Base-by-base conservation (phyloP, 257 asterid genomes). In the Vinca minor region DNA sequence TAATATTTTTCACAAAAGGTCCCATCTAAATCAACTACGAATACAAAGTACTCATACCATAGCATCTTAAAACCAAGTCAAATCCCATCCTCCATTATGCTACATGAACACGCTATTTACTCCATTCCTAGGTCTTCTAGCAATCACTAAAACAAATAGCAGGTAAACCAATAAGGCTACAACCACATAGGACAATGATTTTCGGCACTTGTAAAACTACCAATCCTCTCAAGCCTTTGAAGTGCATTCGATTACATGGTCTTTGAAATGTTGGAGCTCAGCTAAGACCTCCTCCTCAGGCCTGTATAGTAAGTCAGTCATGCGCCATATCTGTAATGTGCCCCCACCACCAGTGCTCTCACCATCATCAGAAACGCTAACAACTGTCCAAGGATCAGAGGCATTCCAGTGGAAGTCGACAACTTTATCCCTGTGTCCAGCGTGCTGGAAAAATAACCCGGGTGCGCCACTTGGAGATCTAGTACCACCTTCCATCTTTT, bases 381-480 rank as follows among this genome's bases (percentile, higher is more conserved):
- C n/a, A n/a, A n/a, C n/a, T n/a, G n/a, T n/a, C n/a, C n/a, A n/a
- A n/a, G n/a, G n/a, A n/a, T n/a, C n/a, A n/a, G n/a, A n/a, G n/a
- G n/a, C n/a, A n/a, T n/a, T n/a, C n/a, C n/a, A n/a, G n/a, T n/a
- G n/a, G n/a, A n/a, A n/a, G n/a, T n/a, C n/a, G n/a, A n/a, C n/a
- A n/a, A n/a, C n/a, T n/a, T n/a, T n/a, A n/a, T n/a, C n/a, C n/a
- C 99, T 89, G 91, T 93, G 99, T 61, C 99, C 99, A 76, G 96
- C 94, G 74, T 93, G 99, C 74, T 87, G 96, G 71, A 93, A 93
- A 74, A 93, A 93, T 84, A 93, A 82, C 66, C 99, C 98, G 45
- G 86, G 83, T 55, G 94, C 87, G 71, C 81, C 52, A 77, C 67
- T 77, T 61, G 78, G 76, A 73, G 89, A 67, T 68, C 79, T 78